Percentiles rank a stretch among this genome's conserved stretches.
These are phyloP conservation scores for Solanum aculeatissimum DNA, from an alignment of 305 asterid species.

Conservation along the genomic window DNA sequence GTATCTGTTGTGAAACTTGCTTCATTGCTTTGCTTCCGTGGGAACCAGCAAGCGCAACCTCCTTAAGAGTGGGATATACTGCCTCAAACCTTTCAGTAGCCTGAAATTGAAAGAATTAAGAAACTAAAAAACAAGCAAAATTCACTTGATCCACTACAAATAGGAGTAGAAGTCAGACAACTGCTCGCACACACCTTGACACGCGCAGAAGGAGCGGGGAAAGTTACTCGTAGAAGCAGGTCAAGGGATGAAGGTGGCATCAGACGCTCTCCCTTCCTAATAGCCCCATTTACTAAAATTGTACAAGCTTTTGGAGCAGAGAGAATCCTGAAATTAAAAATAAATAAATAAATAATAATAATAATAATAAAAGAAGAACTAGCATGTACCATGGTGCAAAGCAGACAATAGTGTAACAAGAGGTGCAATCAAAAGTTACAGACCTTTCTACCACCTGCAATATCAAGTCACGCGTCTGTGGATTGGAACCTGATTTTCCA, in stretches of 20 bases:
- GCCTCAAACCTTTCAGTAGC: slow-evolving; percentile 85
- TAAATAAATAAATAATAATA: too few species aligned
- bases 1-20: slow-evolving; percentile 67
- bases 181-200: slow-evolving; percentile 39
- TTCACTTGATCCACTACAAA: background rate
- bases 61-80: slow-evolving; percentile 66
- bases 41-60: slow-evolving; percentile 81
- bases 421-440: background rate
- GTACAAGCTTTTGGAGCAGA: slow-evolving; percentile 66
- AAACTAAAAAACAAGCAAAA: background rate
- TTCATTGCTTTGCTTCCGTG: slow-evolving; percentile 90
- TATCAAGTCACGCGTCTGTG: slow-evolving; percentile 59
- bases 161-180: background rate
- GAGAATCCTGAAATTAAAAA: slow-evolving; percentile 32
- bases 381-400: background rate
- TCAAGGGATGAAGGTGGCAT: slow-evolving; percentile 68
- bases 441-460: slow-evolving; percentile 89
- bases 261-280: slow-evolving; percentile 67
- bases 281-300: slow-evolving; percentile 51
- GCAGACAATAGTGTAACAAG: background rate
- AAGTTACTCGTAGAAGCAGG: slow-evolving; percentile 43
- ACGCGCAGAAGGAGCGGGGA: slow-evolving; percentile 56
- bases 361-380: background rate
- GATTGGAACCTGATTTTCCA: slow-evolving; percentile 70
- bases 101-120: slow-evolving; percentile 16